Evolutionary conservation across 805 yeast species (phyloP).

Genomic region (Lipomyces spencermartinsiae): DNA sequence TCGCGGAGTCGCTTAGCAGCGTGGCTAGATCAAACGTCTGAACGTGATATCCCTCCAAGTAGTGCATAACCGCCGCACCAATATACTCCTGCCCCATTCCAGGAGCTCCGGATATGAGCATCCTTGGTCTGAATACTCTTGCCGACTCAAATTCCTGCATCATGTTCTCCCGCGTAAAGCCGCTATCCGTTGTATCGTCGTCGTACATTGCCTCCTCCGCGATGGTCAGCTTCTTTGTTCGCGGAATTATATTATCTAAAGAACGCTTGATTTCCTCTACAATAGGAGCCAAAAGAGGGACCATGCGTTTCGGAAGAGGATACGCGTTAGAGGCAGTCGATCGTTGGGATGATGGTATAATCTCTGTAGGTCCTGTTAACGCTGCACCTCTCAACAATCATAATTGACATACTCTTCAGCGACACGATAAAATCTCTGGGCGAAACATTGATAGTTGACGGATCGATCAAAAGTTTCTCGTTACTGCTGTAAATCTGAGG

Average conservation of each 20-base stretch:
- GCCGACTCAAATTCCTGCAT: slow-evolving; percentile 56
- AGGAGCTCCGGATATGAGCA: slow-evolving; percentile 70
- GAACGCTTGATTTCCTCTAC: slow-evolving; percentile 55
- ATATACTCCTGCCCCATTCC: slow-evolving; percentile 91
- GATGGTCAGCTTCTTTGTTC: slow-evolving; percentile 57
- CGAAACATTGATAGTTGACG: slow-evolving; percentile 70
- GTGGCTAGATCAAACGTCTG: slow-evolving; percentile 84
- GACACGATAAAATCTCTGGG: slow-evolving; percentile 88
- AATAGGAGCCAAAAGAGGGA: slow-evolving; percentile 64
- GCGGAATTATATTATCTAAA: slow-evolving; percentile 68
- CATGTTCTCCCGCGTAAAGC: slow-evolving; percentile 72
- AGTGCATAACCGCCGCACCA: slow-evolving; percentile 78
- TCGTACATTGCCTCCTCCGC: slow-evolving; percentile 76
- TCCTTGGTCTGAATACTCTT: slow-evolving; percentile 80
- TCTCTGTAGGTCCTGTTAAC: slow-evolving; percentile 47
- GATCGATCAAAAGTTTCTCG: slow-evolving; percentile 76
- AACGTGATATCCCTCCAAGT: slow-evolving; percentile 86
- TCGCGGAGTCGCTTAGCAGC: slow-evolving; percentile 75
- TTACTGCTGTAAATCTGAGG: slow-evolving; percentile 88
- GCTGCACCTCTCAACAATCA: background rate
- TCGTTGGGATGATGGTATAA: slow-evolving; percentile 91
- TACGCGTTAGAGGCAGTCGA: slow-evolving; percentile 74
- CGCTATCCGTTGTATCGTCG: slow-evolving; percentile 63
- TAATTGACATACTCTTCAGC: slow-evolving; percentile 54
- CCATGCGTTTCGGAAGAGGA: slow-evolving; percentile 77